phyloP scores from a whole-genome alignment of 2,329 filamentous ascomycete genomes.

The Huntiella omanensis region DNA sequence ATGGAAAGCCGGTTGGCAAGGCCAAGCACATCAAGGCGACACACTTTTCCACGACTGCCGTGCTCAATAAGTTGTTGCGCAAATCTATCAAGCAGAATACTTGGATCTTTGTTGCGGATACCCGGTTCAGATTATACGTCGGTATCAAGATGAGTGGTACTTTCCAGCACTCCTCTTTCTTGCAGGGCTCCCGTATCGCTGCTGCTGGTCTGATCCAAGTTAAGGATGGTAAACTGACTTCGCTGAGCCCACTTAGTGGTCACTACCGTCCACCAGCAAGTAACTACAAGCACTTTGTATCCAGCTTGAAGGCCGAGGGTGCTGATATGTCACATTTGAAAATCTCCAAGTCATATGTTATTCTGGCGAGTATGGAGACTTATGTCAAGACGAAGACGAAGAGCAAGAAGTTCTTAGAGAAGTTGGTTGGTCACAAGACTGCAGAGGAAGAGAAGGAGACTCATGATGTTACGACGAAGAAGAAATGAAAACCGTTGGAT shows the following conservation, averaged over 20 bases:
- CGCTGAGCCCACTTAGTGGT: slow-evolving; percentile 52
- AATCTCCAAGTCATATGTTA: slow-evolving; percentile 64
- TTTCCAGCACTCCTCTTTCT: slow-evolving; percentile 81
- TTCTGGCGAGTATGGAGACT: slow-evolving; percentile 64
- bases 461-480: slow-evolving; percentile 3
- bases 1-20: slow-evolving; percentile 6
- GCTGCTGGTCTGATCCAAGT: slow-evolving; percentile 75
- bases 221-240: slow-evolving; percentile 58
- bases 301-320: slow-evolving; percentile 49
- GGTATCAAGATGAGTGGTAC: slow-evolving; percentile 77
- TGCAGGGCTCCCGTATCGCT: slow-evolving; percentile 64
- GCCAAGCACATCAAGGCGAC: slow-evolving; percentile 17
- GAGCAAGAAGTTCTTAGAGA: slow-evolving; percentile 33
- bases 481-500: background rate
- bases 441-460: background rate
- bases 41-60: slow-evolving; percentile 49
- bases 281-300: slow-evolving; percentile 70
- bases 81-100: slow-evolving; percentile 70
- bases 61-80: slow-evolving; percentile 62
- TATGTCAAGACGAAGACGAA: slow-evolving; percentile 53
- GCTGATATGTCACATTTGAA: slow-evolving; percentile 65
- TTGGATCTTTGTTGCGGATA: slow-evolving; percentile 88
- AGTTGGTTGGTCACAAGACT: slow-evolving; percentile 7
- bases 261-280: slow-evolving; percentile 71
- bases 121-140: slow-evolving; percentile 66